Evolutionary conservation across 1,284 basidiomycete genomes (phyloP).

Genomic region (Papiliotrema fonsecae): DNA sequence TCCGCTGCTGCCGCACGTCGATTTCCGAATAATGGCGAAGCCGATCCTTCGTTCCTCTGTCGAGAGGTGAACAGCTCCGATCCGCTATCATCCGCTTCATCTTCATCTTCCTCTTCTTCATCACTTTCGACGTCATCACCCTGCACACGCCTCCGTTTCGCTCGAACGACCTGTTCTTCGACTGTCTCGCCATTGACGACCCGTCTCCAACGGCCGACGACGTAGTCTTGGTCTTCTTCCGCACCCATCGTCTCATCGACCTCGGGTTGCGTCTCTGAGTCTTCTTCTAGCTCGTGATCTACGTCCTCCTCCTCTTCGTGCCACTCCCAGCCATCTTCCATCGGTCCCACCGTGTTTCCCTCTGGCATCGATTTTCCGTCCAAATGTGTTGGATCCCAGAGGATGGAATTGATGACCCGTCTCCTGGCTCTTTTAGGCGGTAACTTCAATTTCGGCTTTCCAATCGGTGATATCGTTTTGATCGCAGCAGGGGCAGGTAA

Average conservation of each 20-base stretch:
- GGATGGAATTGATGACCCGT: constrained; percentile 33
- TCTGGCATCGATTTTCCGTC: neutral
- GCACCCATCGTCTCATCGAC: constrained; percentile 5
- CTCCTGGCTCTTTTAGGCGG: constrained; percentile 19
- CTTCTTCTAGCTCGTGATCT: no score
- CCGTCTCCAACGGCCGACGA: constrained; percentile 12
- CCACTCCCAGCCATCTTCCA: constrained; percentile 7
- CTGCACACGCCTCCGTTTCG: constrained; percentile 10
- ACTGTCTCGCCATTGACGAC: constrained; percentile 11
- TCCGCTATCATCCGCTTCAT: constrained; percentile 1
- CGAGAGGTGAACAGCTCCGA: constrained; percentile 7
- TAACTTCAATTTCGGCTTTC: neutral
- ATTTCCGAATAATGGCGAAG: constrained; percentile 19
- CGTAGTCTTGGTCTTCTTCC: neutral
- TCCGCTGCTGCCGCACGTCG: neutral
- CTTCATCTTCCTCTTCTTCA: neutral
- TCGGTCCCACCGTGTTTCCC: neutral
- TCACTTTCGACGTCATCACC: neutral
- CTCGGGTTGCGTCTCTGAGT: no score
- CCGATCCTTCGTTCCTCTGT: constrained; percentile 4
- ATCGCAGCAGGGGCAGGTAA: constrained; percentile 11
- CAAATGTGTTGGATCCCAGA: constrained; percentile 13
- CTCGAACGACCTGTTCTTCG: constrained; percentile 20
- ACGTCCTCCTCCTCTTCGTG: neutral
- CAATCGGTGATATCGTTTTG: constrained; percentile 3